Conservation (phyloP, 495 filamentous ascomycete species). For the Hypoxylon cercidicola region DNA sequence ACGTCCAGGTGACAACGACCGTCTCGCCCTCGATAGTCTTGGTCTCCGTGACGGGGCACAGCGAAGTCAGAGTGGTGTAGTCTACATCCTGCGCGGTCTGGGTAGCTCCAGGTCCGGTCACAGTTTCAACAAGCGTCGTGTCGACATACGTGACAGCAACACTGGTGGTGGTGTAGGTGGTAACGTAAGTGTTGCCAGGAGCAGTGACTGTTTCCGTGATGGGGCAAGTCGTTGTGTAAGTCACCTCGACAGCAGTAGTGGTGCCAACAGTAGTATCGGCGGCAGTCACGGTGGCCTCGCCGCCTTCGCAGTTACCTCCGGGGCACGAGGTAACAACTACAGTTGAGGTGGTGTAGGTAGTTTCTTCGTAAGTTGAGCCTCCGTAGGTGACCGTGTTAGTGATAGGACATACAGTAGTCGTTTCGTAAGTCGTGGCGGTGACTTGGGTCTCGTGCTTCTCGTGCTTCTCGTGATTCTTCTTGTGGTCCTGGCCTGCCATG, state of each 20-base stretch:
- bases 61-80: slow-evolving; percentile 54
- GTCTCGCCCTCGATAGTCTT: slow-evolving; percentile 54
- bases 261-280: slow-evolving; percentile 45
- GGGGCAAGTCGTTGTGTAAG: slow-evolving; percentile 56
- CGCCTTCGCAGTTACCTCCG: slow-evolving; percentile 42
- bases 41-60: slow-evolving; percentile 58
- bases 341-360: slow-evolving; percentile 47
- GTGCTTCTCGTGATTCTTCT: too few species aligned
- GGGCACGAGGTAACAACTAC: slow-evolving; percentile 47
- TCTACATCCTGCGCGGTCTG: slow-evolving; percentile 39
- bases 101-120: slow-evolving; percentile 39
- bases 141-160: slow-evolving; percentile 44
- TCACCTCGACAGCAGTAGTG: slow-evolving; percentile 53
- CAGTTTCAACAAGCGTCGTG: slow-evolving; percentile 43
- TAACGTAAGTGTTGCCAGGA: slow-evolving; percentile 50
- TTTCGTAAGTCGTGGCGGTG: slow-evolving; percentile 43
- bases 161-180: slow-evolving; percentile 59
- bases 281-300: slow-evolving; percentile 41
- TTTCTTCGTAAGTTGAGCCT: slow-evolving; percentile 45
- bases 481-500: slow-evolving; percentile 43
- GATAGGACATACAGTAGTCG: slow-evolving; percentile 49
- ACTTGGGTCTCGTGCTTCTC: slow-evolving; percentile 27
- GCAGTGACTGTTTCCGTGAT: slow-evolving; percentile 54
- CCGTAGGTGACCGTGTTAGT: slow-evolving; percentile 43
- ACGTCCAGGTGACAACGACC: slow-evolving; percentile 55